phyloP scores from a whole-genome alignment of 1,284 basidiomycete genomes.

The Ceratobasidium sp. region DNA sequence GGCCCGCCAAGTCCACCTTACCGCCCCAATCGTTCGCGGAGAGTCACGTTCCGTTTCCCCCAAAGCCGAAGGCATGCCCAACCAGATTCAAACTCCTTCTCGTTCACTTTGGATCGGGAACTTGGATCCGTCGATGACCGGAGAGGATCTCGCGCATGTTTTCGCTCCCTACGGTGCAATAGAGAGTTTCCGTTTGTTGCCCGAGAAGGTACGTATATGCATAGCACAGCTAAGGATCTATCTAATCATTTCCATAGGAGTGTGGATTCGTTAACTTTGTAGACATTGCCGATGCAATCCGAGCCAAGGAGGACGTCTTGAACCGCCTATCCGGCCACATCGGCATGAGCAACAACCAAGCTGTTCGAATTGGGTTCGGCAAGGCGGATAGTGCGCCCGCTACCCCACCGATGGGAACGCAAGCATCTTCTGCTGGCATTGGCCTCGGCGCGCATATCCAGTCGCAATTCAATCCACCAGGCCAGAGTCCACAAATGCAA shows the following conservation, averaged over 20 bases:
- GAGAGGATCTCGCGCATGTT: conserved; percentile 93
- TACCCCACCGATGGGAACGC: conserved; percentile 67
- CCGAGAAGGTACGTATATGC: conserved; percentile 84
- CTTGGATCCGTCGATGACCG: conserved; percentile 91
- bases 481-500: conserved; percentile 52
- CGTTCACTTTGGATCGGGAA: conserved; percentile 98
- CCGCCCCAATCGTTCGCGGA: conserved; percentile 44
- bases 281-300: conserved; percentile 92
- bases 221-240: background rate
- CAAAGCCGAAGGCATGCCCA: conserved; percentile 72
- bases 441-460: conserved; percentile 43
- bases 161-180: conserved; percentile 98
- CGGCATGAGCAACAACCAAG: conserved; percentile 91
- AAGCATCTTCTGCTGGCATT: conserved; percentile 42
- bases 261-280: conserved; percentile 99
- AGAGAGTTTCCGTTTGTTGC: conserved; percentile 92
- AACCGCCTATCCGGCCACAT: conserved; percentile 95
- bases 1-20: conserved; percentile 45
- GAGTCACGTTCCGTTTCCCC: conserved; percentile 75
- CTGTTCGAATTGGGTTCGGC: conserved; percentile 96
- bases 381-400: conserved; percentile 95
- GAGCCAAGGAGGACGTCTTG: conserved; percentile 95
- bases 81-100: conserved; percentile 89
- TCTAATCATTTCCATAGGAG: conserved; percentile 67
- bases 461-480: conserved; percentile 42